Base-by-base conservation (phyloP, 148 eudicot species). In the Polygonum maritimum region DNA sequence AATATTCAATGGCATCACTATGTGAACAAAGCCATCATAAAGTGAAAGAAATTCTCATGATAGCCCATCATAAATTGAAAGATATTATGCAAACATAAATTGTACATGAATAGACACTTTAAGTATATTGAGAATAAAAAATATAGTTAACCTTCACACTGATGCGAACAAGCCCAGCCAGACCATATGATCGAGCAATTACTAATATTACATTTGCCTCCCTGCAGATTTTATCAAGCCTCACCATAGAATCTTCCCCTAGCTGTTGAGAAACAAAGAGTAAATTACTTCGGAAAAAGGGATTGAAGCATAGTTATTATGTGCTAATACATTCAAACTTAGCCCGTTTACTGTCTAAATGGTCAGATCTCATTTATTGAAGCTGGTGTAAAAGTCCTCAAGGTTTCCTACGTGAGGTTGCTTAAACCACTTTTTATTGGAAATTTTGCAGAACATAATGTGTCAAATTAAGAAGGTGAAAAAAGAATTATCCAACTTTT, bases 141-240 rank as follows among this genome's bases (percentile, higher is more conserved):
- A 40, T 33, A 16, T 2, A 58, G 39, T 12, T 47, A 52, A 94
- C 98, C 97, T 94, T 94, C 85, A 90, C 85, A 83, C 98, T 92
- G 79, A 90, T 81, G 48, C 98, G 97, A 74, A 94, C 92, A 79
- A 92, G 82, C 71, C 98, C 98, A 80, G 92, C 89, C 26, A 94
- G 87, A 71, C 98, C 98, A 87, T 94, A 94, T 35, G 98, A 92
- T 21, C 97, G 96, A 74, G 97, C 98, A 84, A 87, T 84, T 76
- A 94, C 76, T 78, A 90, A 49, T 79, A 81, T 85, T 48, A 94
- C 91, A 85, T 89, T 86, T 74, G 96, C 96, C 48, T 83, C 92
- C 78, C 98, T 85, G 80, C 97, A 94, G 71, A 94, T 88, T 79
- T 80, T 86, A 81, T 94, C 98, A 76, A 94, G 80, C 86, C 88